Percentiles rank a stretch among this genome's conserved stretches.
phyloP scores from a whole-genome alignment of 352 stramenopile genomes.

The Phytophthora idaei region DNA sequence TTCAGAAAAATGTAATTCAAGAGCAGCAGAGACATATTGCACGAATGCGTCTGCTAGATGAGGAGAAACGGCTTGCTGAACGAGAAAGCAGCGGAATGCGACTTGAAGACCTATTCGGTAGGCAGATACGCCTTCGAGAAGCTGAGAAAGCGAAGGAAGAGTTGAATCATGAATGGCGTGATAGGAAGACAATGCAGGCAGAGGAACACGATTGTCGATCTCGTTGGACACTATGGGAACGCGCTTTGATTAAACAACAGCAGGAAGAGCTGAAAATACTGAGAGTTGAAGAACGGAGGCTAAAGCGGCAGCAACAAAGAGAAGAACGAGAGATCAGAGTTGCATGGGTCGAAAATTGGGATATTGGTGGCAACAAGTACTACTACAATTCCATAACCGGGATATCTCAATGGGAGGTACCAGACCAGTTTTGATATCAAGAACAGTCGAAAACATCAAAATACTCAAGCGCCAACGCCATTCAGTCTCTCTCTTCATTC shows the following conservation, averaged over 20 bases:
- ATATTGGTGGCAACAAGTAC: conserved; percentile 56
- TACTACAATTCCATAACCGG: conserved; percentile 69
- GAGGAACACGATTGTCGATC: conserved; percentile 47
- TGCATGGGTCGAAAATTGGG: conserved; percentile 57
- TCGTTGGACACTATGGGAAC: conserved; percentile 44
- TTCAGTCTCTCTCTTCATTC: too few species aligned
- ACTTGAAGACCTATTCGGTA: conserved; percentile 52
- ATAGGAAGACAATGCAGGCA: conserved; percentile 48
- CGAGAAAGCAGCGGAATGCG: conserved; percentile 47
- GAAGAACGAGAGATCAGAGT: conserved; percentile 36
- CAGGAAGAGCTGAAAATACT: conserved; percentile 41
- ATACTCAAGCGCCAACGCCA: too few species aligned
- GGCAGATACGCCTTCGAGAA: conserved; percentile 48
- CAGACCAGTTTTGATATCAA: conserved; percentile 11
- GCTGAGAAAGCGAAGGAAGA: conserved; percentile 39
- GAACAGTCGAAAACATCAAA: background rate
- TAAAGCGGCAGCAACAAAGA: conserved; percentile 39
- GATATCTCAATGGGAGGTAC: conserved; percentile 59
- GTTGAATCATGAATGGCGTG: conserved; percentile 42
- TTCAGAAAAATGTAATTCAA: conserved; percentile 39
- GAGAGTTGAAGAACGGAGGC: conserved; percentile 38
- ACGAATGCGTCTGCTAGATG: conserved; percentile 47
- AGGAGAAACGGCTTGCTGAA: conserved; percentile 39
- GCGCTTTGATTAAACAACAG: conserved; percentile 27
- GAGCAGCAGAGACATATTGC: conserved; percentile 55